These are phyloP conservation scores for Saussurea involucrata DNA, from an alignment of 129 eudicot genomes.

Conservation along the genomic window DNA sequence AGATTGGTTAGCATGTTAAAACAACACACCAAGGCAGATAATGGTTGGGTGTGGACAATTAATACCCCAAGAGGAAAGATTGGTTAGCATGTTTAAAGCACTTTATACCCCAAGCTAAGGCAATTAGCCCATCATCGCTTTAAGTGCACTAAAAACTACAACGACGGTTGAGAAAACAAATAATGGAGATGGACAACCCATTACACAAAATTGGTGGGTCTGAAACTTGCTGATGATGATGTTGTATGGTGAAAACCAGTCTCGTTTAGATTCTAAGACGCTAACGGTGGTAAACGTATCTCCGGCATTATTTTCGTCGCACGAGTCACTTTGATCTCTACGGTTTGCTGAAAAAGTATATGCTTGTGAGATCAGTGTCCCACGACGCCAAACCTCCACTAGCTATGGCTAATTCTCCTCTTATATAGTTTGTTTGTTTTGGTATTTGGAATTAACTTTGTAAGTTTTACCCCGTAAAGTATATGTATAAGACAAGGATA, in stretches of 20 bases:
- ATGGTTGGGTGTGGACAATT: too few relatives aligned
- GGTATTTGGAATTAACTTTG: neutral
- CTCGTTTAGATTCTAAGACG: slow-evolving; percentile 94
- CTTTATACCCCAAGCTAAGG: too few relatives aligned
- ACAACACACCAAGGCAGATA: too few relatives aligned
- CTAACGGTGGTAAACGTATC: slow-evolving; percentile 87
- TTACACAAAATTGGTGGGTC: too few relatives aligned
- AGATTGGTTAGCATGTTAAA: too few relatives aligned
- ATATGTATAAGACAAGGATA: slow-evolving; percentile 27
- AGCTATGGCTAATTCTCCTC: slow-evolving; percentile 54
- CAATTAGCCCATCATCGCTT: too few relatives aligned
- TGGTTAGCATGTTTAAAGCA: too few relatives aligned
- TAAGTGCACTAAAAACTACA: too few relatives aligned
- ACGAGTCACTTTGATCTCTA: slow-evolving; percentile 87
- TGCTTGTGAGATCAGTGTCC: slow-evolving; percentile 94
- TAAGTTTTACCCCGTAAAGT: slow-evolving; percentile 31
- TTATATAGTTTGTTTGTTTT: neutral
- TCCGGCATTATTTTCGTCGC: slow-evolving; percentile 65
- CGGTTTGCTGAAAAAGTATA: slow-evolving; percentile 91
- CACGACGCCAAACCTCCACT: slow-evolving; percentile 78
- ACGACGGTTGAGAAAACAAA: too few relatives aligned
- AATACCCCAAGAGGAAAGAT: too few relatives aligned
- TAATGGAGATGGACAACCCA: too few relatives aligned
- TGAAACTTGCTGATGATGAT: neutral
- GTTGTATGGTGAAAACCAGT: slow-evolving; percentile 46